phyloP scores from a whole-genome alignment of 352 stramenopile genomes.

The Thalassiosira oceanica region DNA sequence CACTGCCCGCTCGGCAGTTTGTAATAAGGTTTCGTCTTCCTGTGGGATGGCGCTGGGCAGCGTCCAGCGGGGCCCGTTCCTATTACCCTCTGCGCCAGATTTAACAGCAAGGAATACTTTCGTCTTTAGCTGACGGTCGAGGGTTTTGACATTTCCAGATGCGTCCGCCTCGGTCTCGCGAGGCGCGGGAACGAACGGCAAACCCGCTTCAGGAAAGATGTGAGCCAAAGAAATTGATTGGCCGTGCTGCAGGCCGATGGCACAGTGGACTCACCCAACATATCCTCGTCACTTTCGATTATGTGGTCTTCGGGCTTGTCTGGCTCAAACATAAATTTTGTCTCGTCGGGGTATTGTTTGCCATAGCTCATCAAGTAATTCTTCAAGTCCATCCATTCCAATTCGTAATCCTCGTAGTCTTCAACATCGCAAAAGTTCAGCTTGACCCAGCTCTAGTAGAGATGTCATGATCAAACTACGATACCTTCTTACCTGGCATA shows the following conservation, averaged over 20 bases:
- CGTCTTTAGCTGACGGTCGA: constrained; percentile 62
- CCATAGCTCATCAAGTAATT: constrained; percentile 58
- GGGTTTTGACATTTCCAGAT: constrained; percentile 54
- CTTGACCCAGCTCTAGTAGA: too few relatives aligned
- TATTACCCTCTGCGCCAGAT: constrained; percentile 21
- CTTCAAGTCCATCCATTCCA: constrained; percentile 60
- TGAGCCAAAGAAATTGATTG: not conserved
- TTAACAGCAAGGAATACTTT: constrained; percentile 59
- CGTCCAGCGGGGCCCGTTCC: constrained; percentile 34
- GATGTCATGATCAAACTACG: too few relatives aligned
- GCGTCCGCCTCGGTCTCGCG: constrained; percentile 70
- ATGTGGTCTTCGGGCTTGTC: constrained; percentile 35
- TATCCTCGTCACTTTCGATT: constrained; percentile 53
- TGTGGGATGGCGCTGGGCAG: constrained; percentile 55
- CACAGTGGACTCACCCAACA: constrained; percentile 52
- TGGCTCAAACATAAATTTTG: constrained; percentile 39
- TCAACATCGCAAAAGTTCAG: too few relatives aligned
- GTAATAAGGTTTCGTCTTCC: constrained; percentile 53
- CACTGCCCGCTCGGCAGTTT: constrained; percentile 40
- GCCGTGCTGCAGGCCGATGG: not conserved
- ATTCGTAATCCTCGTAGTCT: constrained; percentile 61
- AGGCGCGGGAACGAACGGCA: constrained; percentile 61
- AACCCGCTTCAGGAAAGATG: constrained; percentile 9
- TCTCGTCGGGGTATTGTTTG: constrained; percentile 67
- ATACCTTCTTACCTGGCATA: too few relatives aligned